Evolutionary conservation across 768 basidiomycete species (phyloP).

Genomic region (Favolaschia claudopus): DNA sequence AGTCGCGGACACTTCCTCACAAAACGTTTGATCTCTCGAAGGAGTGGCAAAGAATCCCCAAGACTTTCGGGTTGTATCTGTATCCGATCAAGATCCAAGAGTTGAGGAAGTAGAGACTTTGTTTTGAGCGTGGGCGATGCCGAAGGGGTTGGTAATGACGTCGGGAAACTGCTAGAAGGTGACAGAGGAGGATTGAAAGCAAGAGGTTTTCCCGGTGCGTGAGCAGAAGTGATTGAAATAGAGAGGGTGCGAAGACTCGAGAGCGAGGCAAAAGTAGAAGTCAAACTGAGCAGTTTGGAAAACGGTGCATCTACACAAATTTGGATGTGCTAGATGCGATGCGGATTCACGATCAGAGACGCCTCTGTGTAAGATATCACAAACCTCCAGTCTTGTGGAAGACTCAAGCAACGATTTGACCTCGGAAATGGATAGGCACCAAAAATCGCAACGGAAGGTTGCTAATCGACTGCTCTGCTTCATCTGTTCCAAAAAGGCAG

Average conservation of each 20-base stretch:
- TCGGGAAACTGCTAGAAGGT: constrained; percentile 11
- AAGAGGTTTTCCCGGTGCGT: constrained; percentile 42
- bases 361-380: constrained; percentile 7
- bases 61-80: constrained; percentile 30
- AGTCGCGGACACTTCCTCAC: constrained; percentile 44
- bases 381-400: constrained; percentile 41
- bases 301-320: constrained; percentile 46
- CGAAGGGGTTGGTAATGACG: constrained; percentile 39
- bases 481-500: constrained; percentile 37
- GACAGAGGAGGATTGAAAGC: constrained; percentile 25
- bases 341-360: constrained; percentile 7
- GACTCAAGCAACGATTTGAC: constrained; percentile 41
- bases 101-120: constrained; percentile 36
- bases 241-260: constrained; percentile 38
- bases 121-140: constrained; percentile 40
- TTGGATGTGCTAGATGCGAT: constrained; percentile 37
- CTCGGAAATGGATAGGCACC: constrained; percentile 42
- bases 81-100: constrained; percentile 35
- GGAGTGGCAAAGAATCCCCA: constrained; percentile 43
- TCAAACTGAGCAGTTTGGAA: constrained; percentile 41
- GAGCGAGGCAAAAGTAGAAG: constrained; percentile 39
- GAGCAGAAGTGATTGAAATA: constrained; percentile 37
- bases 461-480: constrained; percentile 31
- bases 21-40: constrained; percentile 47
- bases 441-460: constrained; percentile 48